phyloP scores from a whole-genome alignment of 805 yeast species.

The Pichia kluyveri region DNA sequence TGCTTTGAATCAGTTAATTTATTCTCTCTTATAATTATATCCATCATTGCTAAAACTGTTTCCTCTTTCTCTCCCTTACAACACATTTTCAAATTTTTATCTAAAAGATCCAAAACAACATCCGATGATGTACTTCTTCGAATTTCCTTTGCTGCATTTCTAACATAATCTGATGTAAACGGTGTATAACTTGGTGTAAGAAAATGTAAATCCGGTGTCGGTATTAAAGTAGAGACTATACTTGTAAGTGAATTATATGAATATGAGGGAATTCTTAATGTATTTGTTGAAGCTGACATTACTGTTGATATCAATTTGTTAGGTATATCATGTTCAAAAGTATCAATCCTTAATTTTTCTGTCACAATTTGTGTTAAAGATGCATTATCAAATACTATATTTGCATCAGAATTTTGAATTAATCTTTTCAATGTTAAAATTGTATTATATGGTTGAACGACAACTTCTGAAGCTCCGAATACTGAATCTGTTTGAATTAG shows the following conservation, averaged over 20 bases:
- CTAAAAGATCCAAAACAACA: slow-evolving; percentile 71
- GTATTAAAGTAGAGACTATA: slow-evolving; percentile 71
- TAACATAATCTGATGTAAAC: slow-evolving; percentile 51
- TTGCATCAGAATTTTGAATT: slow-evolving; percentile 69
- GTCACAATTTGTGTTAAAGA: slow-evolving; percentile 70
- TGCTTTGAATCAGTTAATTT: not conserved
- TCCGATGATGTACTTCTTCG: slow-evolving; percentile 74
- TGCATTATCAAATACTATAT: slow-evolving; percentile 85
- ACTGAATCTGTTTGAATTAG: slow-evolving; percentile 78
- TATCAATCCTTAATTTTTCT: slow-evolving; percentile 42
- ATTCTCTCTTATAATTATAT: slow-evolving; percentile 54
- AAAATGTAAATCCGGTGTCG: slow-evolving; percentile 78
- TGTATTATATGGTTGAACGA: slow-evolving; percentile 94
- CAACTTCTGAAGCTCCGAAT: slow-evolving; percentile 90
- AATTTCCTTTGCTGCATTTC: slow-evolving; percentile 40
- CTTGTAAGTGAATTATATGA: slow-evolving; percentile 82
- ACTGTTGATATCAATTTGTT: slow-evolving; percentile 82
- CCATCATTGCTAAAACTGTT: slow-evolving; percentile 52
- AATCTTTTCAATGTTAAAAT: slow-evolving; percentile 73
- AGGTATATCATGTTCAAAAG: slow-evolving; percentile 67
- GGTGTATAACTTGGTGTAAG: slow-evolving; percentile 65
- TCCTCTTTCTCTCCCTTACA: slow-evolving; percentile 32
- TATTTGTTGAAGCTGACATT: slow-evolving; percentile 76
- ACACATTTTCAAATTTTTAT: slow-evolving; percentile 71
- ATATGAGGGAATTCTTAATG: slow-evolving; percentile 77